Base-by-base conservation (phyloP, 352 stramenopile genomes). In the Phytophthora quininea region DNA sequence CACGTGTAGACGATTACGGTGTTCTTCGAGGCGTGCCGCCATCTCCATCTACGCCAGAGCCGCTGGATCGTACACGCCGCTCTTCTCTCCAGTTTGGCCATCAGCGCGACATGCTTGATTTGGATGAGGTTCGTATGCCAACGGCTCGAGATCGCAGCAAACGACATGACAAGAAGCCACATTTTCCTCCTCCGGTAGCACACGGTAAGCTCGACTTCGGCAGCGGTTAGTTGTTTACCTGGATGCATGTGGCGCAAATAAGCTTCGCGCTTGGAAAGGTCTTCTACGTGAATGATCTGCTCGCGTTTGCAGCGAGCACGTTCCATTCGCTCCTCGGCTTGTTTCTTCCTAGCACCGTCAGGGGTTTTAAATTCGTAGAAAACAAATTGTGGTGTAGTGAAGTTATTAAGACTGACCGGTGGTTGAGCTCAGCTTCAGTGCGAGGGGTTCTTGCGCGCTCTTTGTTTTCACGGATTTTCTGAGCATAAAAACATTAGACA, bases 391-490 rank as follows among this genome's bases (percentile, higher is more conserved):
- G 19, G 19, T 24, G 19, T 24, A 24, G 19, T 24, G 19, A 24
- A 24, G 19, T 24, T 24, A 24, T 24, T 24, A 24, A 24, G 19
- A 24, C 35, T 24, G 61, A 84, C 77, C 68, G 68, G 6, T 76
- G 62, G 12, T 83, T 74, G 32, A 68, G 49, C 2, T 54, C 69
- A 43, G 67, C 52, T 19, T 37, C 14, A 24, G 73, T 64, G 3
- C 60, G 67, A 30, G 73, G 66, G 29, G 68, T 82, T 42, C 35
- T 56, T 4, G 74, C 66, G 29, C 56, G 79, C 53, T 84, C 64
- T 46, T 74, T 86, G 58, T 91, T 91, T 53, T 90, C 80, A 2
- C 73, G 78, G 43, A 88, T 79, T 77, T 89, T 89, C 84, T 90
- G 33, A 54, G 32, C 4, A 45, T 40, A n/a, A 58, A 46, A 30